Base-by-base conservation (phyloP, 768 basidiomycete species). In the Mrakia hoshinonis region DNA sequence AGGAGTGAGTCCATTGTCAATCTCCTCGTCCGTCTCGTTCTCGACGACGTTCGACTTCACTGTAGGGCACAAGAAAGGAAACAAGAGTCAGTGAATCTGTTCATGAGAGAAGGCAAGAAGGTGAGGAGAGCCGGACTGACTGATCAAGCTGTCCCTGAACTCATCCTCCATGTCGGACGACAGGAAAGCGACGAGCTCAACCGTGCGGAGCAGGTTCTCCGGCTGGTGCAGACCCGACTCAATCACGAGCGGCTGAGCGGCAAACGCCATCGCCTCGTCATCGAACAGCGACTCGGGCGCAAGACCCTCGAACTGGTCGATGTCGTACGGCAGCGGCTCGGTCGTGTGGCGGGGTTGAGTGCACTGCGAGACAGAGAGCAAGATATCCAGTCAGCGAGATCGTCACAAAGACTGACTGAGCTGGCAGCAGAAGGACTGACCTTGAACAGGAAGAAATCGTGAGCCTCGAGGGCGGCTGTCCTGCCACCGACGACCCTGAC, bases 391-490 rank as follows among this genome's bases (percentile, higher is more conserved):
- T 12, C 9, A 62, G 29, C 15, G 5, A 9, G 39, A 38, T n/a
- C n/a, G n/a, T n/a, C n/a, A n/a, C n/a, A n/a, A n/a, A n/a, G n/a
- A n/a, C n/a, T n/a, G 68, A 36, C 26, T 11, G 18, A 68, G 12
- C 24, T 6, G 18, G 24, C 26, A 18, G 58, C 47, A 4, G 12
- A 10, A 39, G 34, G 11, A 52, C 60, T 24, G 29, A 73, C 72
- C 61, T 73, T 73, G 67, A 73, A 73, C 29, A 73, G 60, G 54
- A 63, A 73, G 34, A 73, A 73, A 20, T 73, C 72, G 12, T 26
- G 24, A 22, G 24, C 31, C 1, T 48, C 65, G 31, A 72, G 55
- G 22, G 26, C 24, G 1, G 38, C 36, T 31, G 29, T 31, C 10
- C 34, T 36, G 1, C 66, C 70, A 12, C 63, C 63, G 13, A 67